Conservation (phyloP, 2,329 filamentous ascomycete species). For the Trichoderma koningii region DNA sequence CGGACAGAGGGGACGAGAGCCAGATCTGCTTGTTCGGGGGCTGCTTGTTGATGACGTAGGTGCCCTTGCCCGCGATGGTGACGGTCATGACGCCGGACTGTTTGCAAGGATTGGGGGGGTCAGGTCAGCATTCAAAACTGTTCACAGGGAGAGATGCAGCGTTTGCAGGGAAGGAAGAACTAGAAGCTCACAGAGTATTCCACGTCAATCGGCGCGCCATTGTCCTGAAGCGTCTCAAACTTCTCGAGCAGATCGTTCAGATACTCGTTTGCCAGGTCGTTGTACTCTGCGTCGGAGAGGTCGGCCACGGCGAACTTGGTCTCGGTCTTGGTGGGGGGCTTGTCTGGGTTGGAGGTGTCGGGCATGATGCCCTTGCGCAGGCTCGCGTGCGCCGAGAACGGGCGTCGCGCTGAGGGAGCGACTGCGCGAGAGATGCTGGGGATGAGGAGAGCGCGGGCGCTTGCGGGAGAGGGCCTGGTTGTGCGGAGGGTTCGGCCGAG, state of each 20-base stretch:
- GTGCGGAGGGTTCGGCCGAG: conserved; percentile 40
- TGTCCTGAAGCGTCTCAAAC: conserved; percentile 76
- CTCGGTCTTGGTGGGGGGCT: conserved; percentile 43
- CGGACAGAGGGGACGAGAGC: conserved; percentile 87
- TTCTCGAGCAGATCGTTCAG: conserved; percentile 59
- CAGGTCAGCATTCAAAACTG: neutral
- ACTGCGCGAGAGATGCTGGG: conserved; percentile 23
- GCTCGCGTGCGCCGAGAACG: conserved; percentile 38
- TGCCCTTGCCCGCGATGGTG: conserved; percentile 67
- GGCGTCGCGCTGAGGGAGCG: conserved; percentile 29
- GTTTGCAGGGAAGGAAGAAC: neutral
- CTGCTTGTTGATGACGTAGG: conserved; percentile 97
- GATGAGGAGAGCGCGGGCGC: conserved; percentile 30
- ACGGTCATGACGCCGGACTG: conserved; percentile 87
- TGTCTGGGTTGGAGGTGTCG: conserved; percentile 57
- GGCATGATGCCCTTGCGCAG: conserved; percentile 58
- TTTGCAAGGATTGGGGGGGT: conserved; percentile 3
- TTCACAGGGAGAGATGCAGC: neutral
- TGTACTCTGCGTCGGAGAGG: conserved; percentile 71
- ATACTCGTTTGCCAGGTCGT: conserved; percentile 75
- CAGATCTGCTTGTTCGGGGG: conserved; percentile 97
- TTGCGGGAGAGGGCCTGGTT: conserved; percentile 32
- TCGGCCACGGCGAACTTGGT: conserved; percentile 57
- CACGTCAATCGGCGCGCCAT: conserved; percentile 74
- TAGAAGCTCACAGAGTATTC: conserved; percentile 73